phyloP scores from a whole-genome alignment of 73 alveolate species.

The Blepharisma japonicum region DNA sequence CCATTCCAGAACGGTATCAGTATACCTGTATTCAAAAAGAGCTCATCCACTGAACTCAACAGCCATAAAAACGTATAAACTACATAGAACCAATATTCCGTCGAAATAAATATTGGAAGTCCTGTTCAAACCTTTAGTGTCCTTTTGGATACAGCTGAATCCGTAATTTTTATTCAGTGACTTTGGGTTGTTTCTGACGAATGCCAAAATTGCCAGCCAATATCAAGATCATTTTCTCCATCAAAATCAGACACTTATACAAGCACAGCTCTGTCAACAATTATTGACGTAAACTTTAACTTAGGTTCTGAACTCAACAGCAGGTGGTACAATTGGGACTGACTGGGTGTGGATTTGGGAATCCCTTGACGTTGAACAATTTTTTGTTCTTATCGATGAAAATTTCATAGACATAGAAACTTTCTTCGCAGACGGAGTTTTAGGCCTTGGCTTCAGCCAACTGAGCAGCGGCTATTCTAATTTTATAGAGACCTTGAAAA shows the following conservation, averaged over 20 bases:
- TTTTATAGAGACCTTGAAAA: background rate
- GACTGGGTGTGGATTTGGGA: background rate
- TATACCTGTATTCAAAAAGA: no score
- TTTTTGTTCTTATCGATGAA: background rate
- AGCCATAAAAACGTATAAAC: no score
- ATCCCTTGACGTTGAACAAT: background rate
- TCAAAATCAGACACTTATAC: background rate
- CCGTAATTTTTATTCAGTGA: background rate
- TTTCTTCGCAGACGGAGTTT: slow-evolving; percentile 13
- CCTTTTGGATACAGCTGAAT: background rate
- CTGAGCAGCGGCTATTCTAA: background rate
- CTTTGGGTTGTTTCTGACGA: background rate
- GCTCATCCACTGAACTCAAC: no score
- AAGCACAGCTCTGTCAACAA: background rate
- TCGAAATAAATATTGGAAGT: background rate
- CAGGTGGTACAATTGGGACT: background rate
- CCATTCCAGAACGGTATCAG: no score
- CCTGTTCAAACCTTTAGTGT: slow-evolving; percentile 4
- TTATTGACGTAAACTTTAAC: no score
- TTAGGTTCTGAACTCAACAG: background rate
- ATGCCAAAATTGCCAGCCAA: background rate
- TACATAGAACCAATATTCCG: background rate
- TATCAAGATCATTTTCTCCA: background rate
- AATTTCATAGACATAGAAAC: background rate
- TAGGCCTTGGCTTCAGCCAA: slow-evolving; percentile 5